A percentile compares a stretch with the other conserved stretches of the same genome.
These are phyloP conservation scores for Stenogyne calaminthoides DNA, from an alignment of 305 asterid genomes.

Conservation along the genomic window DNA sequence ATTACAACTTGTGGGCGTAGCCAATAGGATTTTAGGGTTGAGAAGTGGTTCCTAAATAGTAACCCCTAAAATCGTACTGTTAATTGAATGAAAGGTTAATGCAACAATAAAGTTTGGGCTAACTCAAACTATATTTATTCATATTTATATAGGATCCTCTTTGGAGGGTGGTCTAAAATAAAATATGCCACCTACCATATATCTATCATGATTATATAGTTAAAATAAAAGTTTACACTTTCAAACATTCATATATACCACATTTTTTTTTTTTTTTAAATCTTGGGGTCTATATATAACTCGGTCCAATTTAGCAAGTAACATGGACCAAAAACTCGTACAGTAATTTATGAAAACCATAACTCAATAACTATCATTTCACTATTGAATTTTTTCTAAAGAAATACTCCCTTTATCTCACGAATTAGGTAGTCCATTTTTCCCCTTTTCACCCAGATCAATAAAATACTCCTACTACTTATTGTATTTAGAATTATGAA, in stretches of 20 bases:
- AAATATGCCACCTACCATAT: background rate
- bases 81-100: conserved; percentile 20
- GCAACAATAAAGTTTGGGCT: conserved; percentile 1
- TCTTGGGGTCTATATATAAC: background rate
- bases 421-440: too few relatives aligned
- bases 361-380: too few relatives aligned
- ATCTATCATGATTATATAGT: background rate
- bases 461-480: too few relatives aligned
- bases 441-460: too few relatives aligned
- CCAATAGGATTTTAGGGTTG: conserved; percentile 15
- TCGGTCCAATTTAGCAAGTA: background rate
- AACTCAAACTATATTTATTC: background rate
- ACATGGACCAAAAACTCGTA: too few relatives aligned
- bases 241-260: background rate
- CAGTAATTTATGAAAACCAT: too few relatives aligned
- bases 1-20: conserved; percentile 12
- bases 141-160: background rate
- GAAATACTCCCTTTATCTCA: too few relatives aligned
- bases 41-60: conserved; percentile 14
- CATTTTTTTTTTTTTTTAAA: too few relatives aligned
- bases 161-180: background rate
- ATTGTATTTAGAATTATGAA: too few relatives aligned
- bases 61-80: conserved; percentile 5
- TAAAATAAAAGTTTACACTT: background rate
- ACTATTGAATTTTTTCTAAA: too few relatives aligned